Evolutionary conservation across 768 basidiomycete species (phyloP), one percentile per base, ranked within the genome.

Genomic region (Hygrocybe punicea): DNA sequence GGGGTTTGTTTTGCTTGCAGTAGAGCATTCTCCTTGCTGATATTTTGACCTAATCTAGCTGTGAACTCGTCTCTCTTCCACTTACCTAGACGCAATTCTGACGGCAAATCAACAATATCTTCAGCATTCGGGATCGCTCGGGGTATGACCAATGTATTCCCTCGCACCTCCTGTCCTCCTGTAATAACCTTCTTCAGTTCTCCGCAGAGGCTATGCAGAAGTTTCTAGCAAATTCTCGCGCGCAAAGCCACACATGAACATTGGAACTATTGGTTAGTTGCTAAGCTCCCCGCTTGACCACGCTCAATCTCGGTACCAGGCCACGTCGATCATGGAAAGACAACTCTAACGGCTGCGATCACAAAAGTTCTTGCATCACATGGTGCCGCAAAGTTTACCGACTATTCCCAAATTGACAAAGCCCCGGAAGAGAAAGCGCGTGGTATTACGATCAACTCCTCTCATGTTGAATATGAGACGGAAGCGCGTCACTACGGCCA

Each of bases 361-460:
- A 99, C 97, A 65, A 98, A 91, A 71, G 89, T 94, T 55, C 83
- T 98, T 55, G 78, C 97, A 24, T 78, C 84, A 62, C 72, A 76
- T 45, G 91, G 91, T 57, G 88, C 85, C 53, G 85, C 85, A 56
- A 86, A 79, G 64, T 98, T 99, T 76, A 91, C 95, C 60, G 95
- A 94, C 81, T 99, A 99, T 79, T 84, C 81, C 49, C 86, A 93
- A 74, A 99, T 99, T 66, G 97, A 99, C 89, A 98, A 91, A 80
- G 97, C 97, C 8, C 97, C 97, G 2, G 97, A 99, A 75, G 97
- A 99, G 79, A 96, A 93, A 76, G 96, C 96, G 59, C 92, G 97
- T 71, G 97, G 97, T 74, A 99, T 99, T 75, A 99, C 97, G 60
- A 99, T 99, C 75, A 94, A 96, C 74, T 96, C 97, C 19, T 85